Percentiles rank a stretch among this genome's conserved stretches.
phyloP scores from a whole-genome alignment of 306 rosid genomes.

The Vigna reflexopilosa region DNA sequence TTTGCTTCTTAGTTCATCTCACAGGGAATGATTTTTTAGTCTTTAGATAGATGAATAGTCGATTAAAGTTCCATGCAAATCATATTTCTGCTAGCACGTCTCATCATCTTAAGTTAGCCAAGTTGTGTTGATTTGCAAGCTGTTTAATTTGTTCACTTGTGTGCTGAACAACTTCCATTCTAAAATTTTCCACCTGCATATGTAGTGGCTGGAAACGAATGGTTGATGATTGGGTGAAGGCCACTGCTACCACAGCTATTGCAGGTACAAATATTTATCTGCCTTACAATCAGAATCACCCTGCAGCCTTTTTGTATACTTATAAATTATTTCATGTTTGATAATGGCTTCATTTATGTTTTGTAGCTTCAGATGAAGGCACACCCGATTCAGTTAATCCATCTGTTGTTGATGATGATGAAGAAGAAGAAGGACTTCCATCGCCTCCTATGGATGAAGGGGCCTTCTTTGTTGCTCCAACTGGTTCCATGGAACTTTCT shows the following conservation, averaged over 20 bases:
- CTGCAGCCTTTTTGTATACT: not conserved
- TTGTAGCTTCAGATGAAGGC: conserved; percentile 63
- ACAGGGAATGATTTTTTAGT: conserved; percentile 4
- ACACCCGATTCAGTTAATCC: conserved; percentile 80
- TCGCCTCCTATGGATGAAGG: conserved; percentile 93
- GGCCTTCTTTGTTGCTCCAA: conserved; percentile 66
- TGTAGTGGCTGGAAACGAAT: conserved; percentile 79
- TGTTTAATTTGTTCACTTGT: conserved; percentile 18
- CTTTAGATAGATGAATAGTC: conserved; percentile 13
- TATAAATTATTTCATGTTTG: not conserved
- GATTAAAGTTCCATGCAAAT: conserved; percentile 3
- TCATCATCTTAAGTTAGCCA: not conserved
- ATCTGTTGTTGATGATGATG: conserved; percentile 55
- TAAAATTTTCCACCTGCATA: conserved; percentile 31
- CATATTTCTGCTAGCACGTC: not conserved
- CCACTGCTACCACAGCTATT: conserved; percentile 53
- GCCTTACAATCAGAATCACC: not conserved
- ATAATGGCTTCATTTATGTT: conserved; percentile 22
- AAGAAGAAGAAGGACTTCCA: conserved; percentile 78
- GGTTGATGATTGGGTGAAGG: conserved; percentile 85
- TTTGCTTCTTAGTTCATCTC: conserved; percentile 21
- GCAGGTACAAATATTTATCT: conserved; percentile 49
- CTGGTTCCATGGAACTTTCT: conserved; percentile 81
- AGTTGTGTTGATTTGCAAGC: conserved; percentile 12
- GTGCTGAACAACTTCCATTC: conserved; percentile 29